These are phyloP conservation scores for Pythium periplocum DNA, from an alignment of 352 stramenopile genomes.

Conservation along the genomic window DNA sequence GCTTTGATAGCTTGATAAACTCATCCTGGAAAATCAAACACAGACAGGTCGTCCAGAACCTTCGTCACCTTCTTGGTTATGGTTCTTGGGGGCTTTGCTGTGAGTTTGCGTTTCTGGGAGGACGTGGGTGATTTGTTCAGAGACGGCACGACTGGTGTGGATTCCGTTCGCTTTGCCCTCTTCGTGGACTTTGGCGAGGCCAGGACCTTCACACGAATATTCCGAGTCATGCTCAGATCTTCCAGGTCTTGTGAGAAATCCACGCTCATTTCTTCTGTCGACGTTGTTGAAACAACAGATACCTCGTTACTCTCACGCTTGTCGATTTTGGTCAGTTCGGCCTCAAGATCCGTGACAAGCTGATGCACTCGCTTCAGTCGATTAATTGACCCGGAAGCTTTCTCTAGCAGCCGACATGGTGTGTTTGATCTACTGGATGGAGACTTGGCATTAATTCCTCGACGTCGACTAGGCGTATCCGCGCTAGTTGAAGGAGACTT, in stretches of 20 bases:
- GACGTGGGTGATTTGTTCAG: conserved; percentile 4
- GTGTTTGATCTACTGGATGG: no score
- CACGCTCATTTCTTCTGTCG: conserved; percentile 5
- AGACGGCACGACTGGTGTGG: not conserved
- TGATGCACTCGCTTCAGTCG: conserved; percentile 12
- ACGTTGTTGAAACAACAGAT: conserved; percentile 2
- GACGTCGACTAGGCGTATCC: no score
- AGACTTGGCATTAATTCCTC: no score
- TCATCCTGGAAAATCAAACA: conserved; percentile 45
- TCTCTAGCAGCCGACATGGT: no score
- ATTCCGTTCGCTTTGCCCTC: not conserved
- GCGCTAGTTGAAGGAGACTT: no score
- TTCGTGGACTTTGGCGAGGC: no score
- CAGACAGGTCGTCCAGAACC: not conserved
- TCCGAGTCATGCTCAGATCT: no score
- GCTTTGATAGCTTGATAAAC: conserved; percentile 48
- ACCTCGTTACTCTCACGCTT: conserved; percentile 11
- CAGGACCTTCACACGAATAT: no score
- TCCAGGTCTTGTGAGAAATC: conserved; percentile 12
- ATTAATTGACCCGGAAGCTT: not conserved
- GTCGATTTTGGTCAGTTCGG: conserved; percentile 18
- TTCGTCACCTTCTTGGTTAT: not conserved
- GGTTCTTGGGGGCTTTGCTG: conserved; percentile 4
- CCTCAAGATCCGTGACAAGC: conserved; percentile 15
- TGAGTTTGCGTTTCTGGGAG: conserved; percentile 11